These are phyloP conservation scores for Metarhizium rileyi DNA, from an alignment of 2,329 filamentous ascomycete genomes.

Conservation along the genomic window DNA sequence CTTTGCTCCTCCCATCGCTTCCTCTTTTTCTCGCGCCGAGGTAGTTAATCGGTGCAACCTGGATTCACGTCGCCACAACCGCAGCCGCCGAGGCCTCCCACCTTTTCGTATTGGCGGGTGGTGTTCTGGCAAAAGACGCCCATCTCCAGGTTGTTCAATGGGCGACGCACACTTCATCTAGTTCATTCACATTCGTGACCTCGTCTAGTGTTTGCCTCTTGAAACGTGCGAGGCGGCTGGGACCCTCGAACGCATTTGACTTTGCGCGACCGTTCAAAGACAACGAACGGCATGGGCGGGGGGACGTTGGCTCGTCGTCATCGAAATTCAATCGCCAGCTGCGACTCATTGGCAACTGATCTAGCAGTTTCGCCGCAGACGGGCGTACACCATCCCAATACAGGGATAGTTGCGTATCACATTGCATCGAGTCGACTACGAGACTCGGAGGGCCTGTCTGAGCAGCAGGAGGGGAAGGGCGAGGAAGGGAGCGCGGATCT, in stretches of 20 bases:
- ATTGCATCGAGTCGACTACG: too few species aligned
- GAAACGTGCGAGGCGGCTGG: background rate
- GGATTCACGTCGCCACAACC: background rate
- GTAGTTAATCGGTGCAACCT: background rate
- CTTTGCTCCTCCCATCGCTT: background rate
- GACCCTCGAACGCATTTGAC: background rate
- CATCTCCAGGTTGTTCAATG: background rate
- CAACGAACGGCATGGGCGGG: background rate
- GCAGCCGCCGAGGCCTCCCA: background rate
- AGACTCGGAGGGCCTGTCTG: too few species aligned
- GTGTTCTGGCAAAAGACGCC: conserved; percentile 13
- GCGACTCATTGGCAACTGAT: background rate
- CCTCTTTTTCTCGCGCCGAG: background rate
- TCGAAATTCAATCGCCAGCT: background rate
- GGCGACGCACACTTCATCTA: background rate
- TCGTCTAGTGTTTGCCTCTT: background rate
- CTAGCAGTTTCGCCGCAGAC: background rate
- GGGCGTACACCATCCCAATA: too few species aligned
- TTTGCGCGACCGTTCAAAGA: background rate
- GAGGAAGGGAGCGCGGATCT: background rate
- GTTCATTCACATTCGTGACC: background rate
- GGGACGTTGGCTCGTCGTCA: background rate
- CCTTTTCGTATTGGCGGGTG: background rate
- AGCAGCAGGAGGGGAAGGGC: background rate
- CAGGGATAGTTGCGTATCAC: too few species aligned